These are phyloP conservation scores for Dactylorhiza incarnata DNA, from an alignment of 106 monocot genomes.

Conservation along the genomic window DNA sequence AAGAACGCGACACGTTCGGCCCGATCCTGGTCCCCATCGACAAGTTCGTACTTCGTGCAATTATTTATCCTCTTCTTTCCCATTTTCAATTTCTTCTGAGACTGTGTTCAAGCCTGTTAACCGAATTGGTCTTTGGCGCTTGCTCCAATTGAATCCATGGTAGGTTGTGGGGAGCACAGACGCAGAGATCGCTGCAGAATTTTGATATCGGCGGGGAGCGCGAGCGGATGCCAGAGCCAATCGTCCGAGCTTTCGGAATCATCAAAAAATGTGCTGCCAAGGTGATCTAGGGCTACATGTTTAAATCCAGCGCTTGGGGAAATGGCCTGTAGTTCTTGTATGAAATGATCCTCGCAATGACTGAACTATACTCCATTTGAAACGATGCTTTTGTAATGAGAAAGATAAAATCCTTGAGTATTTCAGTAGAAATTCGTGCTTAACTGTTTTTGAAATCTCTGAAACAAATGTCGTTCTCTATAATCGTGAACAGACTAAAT, in stretches of 20 bases:
- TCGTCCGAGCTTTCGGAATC: slow-evolving; percentile 76
- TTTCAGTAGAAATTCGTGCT: background rate
- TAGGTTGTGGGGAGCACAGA: slow-evolving; percentile 97
- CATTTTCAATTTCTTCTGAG: background rate
- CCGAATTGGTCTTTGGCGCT: background rate
- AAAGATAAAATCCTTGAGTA: background rate
- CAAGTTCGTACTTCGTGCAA: slow-evolving; percentile 29
- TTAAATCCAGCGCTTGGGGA: background rate
- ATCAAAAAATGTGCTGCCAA: slow-evolving; percentile 96
- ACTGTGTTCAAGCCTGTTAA: background rate
- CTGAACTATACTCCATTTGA: background rate
- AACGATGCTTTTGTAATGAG: background rate
- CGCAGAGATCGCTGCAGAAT: slow-evolving; percentile 94
- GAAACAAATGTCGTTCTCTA: background rate
- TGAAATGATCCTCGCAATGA: background rate
- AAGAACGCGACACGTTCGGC: slow-evolving; percentile 82
- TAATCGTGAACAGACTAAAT: background rate
- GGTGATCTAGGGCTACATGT: slow-evolving; percentile 23
- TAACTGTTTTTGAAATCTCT: background rate
- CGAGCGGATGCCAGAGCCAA: slow-evolving; percentile 87
- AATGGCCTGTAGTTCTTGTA: background rate
- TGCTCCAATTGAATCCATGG: background rate
- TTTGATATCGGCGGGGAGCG: slow-evolving; percentile 86
- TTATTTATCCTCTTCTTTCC: background rate
- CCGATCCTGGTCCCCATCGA: slow-evolving; percentile 69